A percentile compares a stretch with the other conserved stretches of the same genome.
These are phyloP conservation scores for Psidium guajava DNA, from an alignment of 345 rosid genomes.

Conservation along the genomic window DNA sequence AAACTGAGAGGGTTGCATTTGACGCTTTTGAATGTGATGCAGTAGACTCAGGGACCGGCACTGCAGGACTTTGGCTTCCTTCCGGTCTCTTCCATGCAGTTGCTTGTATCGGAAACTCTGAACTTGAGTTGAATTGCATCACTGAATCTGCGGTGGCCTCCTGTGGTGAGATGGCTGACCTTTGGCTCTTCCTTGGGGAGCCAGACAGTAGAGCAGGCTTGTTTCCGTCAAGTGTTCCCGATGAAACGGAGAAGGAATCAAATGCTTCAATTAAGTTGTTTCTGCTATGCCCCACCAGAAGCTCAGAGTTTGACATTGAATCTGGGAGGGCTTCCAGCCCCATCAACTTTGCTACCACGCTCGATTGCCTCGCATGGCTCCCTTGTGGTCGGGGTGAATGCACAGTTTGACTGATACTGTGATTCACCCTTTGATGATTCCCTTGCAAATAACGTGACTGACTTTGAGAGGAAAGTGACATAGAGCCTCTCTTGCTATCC, in stretches of 20 bases:
- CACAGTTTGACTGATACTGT: neutral
- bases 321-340: constrained; percentile 66
- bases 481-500: constrained; percentile 60
- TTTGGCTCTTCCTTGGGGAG: constrained; percentile 6
- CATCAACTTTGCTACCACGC: constrained; percentile 81
- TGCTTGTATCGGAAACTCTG: constrained; percentile 46
- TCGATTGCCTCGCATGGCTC: constrained; percentile 46
- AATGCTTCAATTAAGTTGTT: constrained; percentile 10
- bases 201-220: constrained; percentile 3
- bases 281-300: constrained; percentile 8
- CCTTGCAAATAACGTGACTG: neutral
- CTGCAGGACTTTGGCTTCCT: constrained; percentile 32
- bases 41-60: constrained; percentile 5
- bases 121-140: constrained; percentile 31
- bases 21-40: constrained; percentile 2
- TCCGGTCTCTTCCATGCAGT: constrained; percentile 64
- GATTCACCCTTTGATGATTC: constrained; percentile 1
- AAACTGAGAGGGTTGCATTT: constrained; percentile 34
- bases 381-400: constrained; percentile 39
- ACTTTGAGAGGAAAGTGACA: constrained; percentile 20
- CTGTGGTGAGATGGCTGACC: constrained; percentile 31
- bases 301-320: constrained; percentile 5
- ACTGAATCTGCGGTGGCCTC: constrained; percentile 22
- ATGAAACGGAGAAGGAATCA: constrained; percentile 11
- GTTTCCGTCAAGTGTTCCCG: constrained; percentile 16